Conservation (phyloP, 352 stramenopile species). For the Phytophthora sp. region DNA sequence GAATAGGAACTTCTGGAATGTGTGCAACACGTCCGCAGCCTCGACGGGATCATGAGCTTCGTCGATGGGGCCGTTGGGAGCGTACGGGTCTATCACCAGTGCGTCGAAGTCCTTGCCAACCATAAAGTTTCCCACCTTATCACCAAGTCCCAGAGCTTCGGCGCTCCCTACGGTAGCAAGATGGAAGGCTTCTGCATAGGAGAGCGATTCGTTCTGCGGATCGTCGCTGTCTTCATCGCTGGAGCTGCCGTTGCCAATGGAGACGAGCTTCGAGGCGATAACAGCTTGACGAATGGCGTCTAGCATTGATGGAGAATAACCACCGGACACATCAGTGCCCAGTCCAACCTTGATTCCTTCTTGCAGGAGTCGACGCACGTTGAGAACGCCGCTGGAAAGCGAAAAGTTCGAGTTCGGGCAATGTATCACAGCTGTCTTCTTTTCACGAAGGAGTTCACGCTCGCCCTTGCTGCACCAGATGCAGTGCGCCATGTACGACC, state of each 20-base stretch:
- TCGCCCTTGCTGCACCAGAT: slow-evolving; percentile 87
- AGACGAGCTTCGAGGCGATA: slow-evolving; percentile 88
- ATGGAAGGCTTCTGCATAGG: slow-evolving; percentile 80
- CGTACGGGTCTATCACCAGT: slow-evolving; percentile 74
- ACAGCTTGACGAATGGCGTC: slow-evolving; percentile 91
- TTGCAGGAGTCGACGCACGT: slow-evolving; percentile 74
- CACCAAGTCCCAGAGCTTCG: slow-evolving; percentile 34
- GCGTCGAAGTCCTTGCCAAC: slow-evolving; percentile 93
- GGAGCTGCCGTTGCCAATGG: slow-evolving; percentile 67
- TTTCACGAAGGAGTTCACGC: slow-evolving; percentile 65
- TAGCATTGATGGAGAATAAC: slow-evolving; percentile 95
- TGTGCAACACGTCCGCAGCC: slow-evolving; percentile 58
- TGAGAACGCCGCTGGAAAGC: slow-evolving; percentile 88
- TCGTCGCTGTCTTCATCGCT: slow-evolving; percentile 38
- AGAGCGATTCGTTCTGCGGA: slow-evolving; percentile 42
- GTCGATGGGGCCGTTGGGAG: slow-evolving; percentile 71
- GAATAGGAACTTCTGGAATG: slow-evolving; percentile 84
- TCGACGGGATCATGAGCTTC: slow-evolving; percentile 47
- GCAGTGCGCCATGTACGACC: slow-evolving; percentile 95
- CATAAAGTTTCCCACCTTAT: slow-evolving; percentile 90
- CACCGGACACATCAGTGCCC: slow-evolving; percentile 94
- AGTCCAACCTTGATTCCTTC: slow-evolving; percentile 91
- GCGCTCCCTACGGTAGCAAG: slow-evolving; percentile 91
- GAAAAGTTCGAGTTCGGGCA: slow-evolving; percentile 96
- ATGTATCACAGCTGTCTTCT: slow-evolving; percentile 89